These are phyloP conservation scores for Bruguiera hainesii DNA, from an alignment of 441 rosid genomes.

Conservation along the genomic window DNA sequence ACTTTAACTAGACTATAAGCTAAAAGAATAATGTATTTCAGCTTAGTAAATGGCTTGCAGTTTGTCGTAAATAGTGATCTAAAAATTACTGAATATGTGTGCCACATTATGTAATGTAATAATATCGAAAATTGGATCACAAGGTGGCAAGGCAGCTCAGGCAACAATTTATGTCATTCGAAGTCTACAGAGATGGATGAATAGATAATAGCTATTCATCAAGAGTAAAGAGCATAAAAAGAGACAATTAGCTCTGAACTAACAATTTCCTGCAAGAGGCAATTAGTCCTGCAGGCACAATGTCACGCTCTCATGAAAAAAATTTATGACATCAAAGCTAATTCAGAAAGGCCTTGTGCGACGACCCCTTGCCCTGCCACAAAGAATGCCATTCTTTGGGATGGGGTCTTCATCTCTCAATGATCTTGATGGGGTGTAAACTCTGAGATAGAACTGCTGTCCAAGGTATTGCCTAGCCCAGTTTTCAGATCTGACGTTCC, in stretches of 20 bases:
- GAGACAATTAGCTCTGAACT: background rate
- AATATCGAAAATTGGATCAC: too few species aligned
- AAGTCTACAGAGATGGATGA: too few species aligned
- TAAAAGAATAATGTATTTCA: too few species aligned
- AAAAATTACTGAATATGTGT: too few species aligned
- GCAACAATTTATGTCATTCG: too few species aligned
- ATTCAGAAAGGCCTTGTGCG: slow-evolving; percentile 25
- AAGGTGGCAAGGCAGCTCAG: too few species aligned
- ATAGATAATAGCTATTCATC: too few species aligned
- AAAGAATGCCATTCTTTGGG: slow-evolving; percentile 78
- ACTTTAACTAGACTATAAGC: too few species aligned
- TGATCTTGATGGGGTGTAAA: slow-evolving; percentile 65
- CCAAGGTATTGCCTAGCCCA: slow-evolving; percentile 89
- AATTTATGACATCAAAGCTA: background rate
- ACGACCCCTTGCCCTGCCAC: slow-evolving; percentile 62
- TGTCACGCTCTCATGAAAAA: slow-evolving; percentile 49
- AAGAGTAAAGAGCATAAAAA: too few species aligned
- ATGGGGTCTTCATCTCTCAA: slow-evolving; percentile 77
- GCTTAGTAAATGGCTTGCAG: too few species aligned
- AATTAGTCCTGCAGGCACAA: background rate
- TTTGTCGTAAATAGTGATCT: too few species aligned
- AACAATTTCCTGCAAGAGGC: background rate
- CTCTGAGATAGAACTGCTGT: slow-evolving; percentile 82
- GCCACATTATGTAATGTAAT: too few species aligned
- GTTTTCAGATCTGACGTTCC: slow-evolving; percentile 85